Evolutionary conservation across 1,284 basidiomycete species (phyloP), one percentile per base, ranked within the genome.

Genomic region (Schizophyllum commune): DNA sequence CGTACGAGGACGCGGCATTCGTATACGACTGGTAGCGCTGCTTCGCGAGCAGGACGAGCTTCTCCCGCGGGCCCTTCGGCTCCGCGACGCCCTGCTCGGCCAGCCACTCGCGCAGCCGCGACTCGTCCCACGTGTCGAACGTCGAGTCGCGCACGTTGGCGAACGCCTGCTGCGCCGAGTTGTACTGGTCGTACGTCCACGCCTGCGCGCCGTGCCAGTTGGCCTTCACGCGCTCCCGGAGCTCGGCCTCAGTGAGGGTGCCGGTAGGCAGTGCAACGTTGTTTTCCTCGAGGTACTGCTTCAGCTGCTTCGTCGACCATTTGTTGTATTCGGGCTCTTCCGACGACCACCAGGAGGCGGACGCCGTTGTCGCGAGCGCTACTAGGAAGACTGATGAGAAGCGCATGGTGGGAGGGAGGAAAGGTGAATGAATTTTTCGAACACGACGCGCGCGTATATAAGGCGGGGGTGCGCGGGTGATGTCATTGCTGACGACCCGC

Each of bases 41-140:
- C 75, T 89, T 91, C 22, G 91, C 93, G 33, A 92, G 79, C 17
- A 89, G 75, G 17, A 88, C 78, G 33, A 97, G 85, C 70, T 94
- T 84, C 70, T 96, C 94, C 60, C 83, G 80, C 2, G 86, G 86
- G 3, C 90, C 88, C 22, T 82, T 81, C 13, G 94, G 94, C 17
- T 87, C 83, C 55, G 96, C 84, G 63, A 96, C 79, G 55, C 94
- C 94, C 65, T 94, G 87, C 69, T 92, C 84, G 62, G 96, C 82
- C n/a, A 97, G 79, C 75, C 89, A 96, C 65, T 89, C 78, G 67
- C 93, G 83, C 32, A 96, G 78, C 56, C 82, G 81, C 32, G 85
- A 88, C 70, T 96, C 93, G 68, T 91, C 85, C 93, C 93, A 96
- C 5, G 76, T 74, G 59, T 89, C 86, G 62, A 89, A 87, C 1